A percentile compares a stretch with the other conserved stretches of the same genome.
Evolutionary conservation across 2,329 filamentous ascomycete species (phyloP).

Genomic region (Pseudogymnoascus verrucosus): DNA sequence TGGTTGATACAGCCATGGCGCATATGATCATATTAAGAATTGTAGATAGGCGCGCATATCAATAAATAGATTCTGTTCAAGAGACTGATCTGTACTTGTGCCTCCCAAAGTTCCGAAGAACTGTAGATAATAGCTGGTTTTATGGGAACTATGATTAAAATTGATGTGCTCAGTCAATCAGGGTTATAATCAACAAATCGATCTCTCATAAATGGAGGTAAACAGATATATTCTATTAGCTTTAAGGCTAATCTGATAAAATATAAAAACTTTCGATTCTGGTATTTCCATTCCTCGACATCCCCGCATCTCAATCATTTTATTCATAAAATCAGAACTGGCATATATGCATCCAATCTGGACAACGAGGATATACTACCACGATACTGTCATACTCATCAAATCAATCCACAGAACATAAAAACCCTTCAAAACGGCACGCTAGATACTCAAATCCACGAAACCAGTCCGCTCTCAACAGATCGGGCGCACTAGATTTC

Average conservation of each 20-base stretch:
- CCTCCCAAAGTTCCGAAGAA: not conserved
- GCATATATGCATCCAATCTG: not conserved
- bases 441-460: conserved; percentile 6
- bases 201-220: not conserved
- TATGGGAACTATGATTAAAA: not conserved
- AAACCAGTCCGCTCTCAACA: conserved; percentile 1
- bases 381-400: conserved; percentile 6
- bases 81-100: not conserved
- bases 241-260: not conserved
- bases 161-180: not conserved
- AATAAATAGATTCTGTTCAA: not conserved
- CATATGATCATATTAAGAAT: not conserved
- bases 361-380: conserved; percentile 1
- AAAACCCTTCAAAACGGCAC: not conserved
- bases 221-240: not conserved
- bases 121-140: not conserved
- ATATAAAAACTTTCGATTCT: conserved; percentile 2
- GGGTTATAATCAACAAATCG: not conserved
- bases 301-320: conserved; percentile 4
- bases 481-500: not conserved
- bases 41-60: not conserved
- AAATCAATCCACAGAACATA: conserved; percentile 1
- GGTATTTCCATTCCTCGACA: not conserved
- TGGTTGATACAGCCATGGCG: not conserved
- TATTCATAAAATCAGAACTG: conserved; percentile 7